Conservation (phyloP, 805 yeast species). For the Kodamaea leandrae region DNA sequence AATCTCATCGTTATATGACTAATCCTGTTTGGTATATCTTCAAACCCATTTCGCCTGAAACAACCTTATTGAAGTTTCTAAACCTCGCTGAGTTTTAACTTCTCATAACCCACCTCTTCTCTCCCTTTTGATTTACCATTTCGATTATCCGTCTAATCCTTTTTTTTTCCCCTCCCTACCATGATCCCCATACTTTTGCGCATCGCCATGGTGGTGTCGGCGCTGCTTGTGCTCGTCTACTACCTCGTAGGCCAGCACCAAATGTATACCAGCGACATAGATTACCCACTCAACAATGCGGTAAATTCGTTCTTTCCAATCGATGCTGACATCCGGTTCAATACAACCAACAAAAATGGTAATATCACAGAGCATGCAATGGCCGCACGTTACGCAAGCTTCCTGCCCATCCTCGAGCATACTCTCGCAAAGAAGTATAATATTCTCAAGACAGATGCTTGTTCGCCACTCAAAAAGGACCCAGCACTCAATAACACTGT, state of each 20-base stretch:
- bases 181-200: conserved; percentile 3
- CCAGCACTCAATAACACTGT: conserved; percentile 22
- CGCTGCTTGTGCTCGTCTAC: neutral
- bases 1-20: too few species aligned
- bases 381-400: conserved; percentile 40
- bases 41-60: too few species aligned
- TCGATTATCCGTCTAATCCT: neutral
- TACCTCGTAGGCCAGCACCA: neutral
- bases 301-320: conserved; percentile 43
- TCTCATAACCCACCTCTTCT: neutral
- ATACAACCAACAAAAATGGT: conserved; percentile 17
- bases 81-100: neutral
- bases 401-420: conserved; percentile 33
- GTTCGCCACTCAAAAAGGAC: conserved; percentile 18
- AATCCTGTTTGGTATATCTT: too few species aligned
- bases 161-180: neutral
- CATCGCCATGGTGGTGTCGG: neutral
- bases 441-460: conserved; percentile 21
- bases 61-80: too few species aligned
- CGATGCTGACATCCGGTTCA: conserved; percentile 33
- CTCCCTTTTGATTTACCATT: too few species aligned
- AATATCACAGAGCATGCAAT: conserved; percentile 20
- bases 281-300: conserved; percentile 33
- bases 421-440: conserved; percentile 24
- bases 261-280: conserved; percentile 12